Base-by-base conservation (phyloP, 1,284 basidiomycete species). In the Apiotrichum gracile region DNA sequence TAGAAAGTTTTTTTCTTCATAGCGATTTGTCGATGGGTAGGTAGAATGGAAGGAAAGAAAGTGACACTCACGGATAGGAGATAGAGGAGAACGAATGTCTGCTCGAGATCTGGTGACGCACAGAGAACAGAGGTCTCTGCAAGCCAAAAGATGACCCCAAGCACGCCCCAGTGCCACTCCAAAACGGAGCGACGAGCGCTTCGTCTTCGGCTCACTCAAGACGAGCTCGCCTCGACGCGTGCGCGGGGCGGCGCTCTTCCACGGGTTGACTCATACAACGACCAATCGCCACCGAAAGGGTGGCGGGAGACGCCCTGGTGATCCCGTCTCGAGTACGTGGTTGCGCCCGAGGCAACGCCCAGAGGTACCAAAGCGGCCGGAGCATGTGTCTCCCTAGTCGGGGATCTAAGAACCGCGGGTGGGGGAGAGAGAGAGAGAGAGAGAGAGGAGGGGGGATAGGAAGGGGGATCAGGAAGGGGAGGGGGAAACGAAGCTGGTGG, bases 341-440 rank as follows among this genome's bases (percentile, higher is more conserved):
- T 19, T 6, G 27, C 42, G 42, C 31, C 12, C 1, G 24, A 14
- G 5, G 31, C 19, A 5, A 12, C 24, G 19, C 34, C 34, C 48
- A 37, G 38, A 33, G 39, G 19, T 22, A 17, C 22, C 39, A 43
- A 48, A 55, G 60, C 60, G 60, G 56, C 59, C 51, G 46, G 37
- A 35, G 47, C 47, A 42, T 39, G 57, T 57, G 60, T 64, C 61
- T 65, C 71, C 70, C 70, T 72, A 62, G 69, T 67, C 60, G 56
- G 61, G 70, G 72, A 74, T 74, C 72, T 74, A 74, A 74, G 72
- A 74, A 74, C 72, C 72, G 70, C 67, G 72, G 72, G 61, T 62
- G 34, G 57, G 46, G 49, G 49, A 43, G 48, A 38, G 49, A 43
- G 51, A 41, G 41, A 41, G 41, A 52, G 51, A 29, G 47, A 52